Conservation (phyloP, 73 alveolate species). For the Paramecium octaurelia region DNA sequence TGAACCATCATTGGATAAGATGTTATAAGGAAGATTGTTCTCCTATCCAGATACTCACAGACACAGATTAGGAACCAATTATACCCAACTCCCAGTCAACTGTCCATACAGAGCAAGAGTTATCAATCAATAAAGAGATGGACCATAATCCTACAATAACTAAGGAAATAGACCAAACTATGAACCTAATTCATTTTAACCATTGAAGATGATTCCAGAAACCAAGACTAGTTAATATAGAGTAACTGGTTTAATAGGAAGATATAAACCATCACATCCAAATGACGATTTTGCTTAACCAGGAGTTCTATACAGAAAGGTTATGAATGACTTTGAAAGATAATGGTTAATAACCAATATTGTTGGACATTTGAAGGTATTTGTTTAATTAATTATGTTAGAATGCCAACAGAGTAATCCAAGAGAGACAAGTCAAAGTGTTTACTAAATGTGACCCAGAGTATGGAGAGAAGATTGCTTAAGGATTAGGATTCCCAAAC, state of each 20-base stretch:
- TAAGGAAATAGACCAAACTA: constrained; percentile 76
- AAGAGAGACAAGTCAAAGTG: constrained; percentile 76
- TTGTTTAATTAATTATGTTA: not conserved
- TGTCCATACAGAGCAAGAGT: constrained; percentile 93
- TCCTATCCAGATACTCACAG: constrained; percentile 94
- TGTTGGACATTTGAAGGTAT: constrained; percentile 60
- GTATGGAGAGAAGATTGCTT: constrained; percentile 80
- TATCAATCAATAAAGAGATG: constrained; percentile 82
- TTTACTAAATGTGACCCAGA: constrained; percentile 78
- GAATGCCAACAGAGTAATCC: constrained; percentile 67
- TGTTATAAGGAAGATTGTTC: constrained; percentile 93
- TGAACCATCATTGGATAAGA: constrained; percentile 90
- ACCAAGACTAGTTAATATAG: constrained; percentile 56
- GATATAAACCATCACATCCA: constrained; percentile 65
- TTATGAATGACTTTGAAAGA: constrained; percentile 70
- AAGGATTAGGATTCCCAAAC: constrained; percentile 70
- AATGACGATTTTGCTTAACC: constrained; percentile 75
- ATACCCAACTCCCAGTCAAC: constrained; percentile 83
- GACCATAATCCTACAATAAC: constrained; percentile 77
- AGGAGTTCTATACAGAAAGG: constrained; percentile 77
- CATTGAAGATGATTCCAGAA: constrained; percentile 53
- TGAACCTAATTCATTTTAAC: constrained; percentile 82
- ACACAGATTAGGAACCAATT: constrained; percentile 93
- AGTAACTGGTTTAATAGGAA: constrained; percentile 59
- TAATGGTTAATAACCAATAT: constrained; percentile 65